Evolutionary conservation across 1,139 yeast species (phyloP), one percentile per base, ranked within the genome.

Genomic region (Torulaspora globosa): DNA sequence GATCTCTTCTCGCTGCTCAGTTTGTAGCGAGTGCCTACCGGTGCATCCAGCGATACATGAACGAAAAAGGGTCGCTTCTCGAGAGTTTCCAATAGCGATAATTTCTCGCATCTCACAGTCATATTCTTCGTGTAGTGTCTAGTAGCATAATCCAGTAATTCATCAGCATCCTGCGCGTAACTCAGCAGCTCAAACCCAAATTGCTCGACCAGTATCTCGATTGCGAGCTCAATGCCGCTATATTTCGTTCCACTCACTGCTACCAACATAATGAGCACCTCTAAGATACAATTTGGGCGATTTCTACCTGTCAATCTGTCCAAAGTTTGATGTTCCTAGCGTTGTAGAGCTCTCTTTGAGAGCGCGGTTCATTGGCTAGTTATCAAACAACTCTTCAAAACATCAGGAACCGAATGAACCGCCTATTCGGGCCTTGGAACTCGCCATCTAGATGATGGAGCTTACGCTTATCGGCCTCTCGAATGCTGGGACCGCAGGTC

Each of bases 1-100:
- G 34, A 38, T 14, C 29, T 32, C 27, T 36, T 47, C 19, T 56
- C 44, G 21, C 57, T 53, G 57, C 70, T 75, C 39, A 94, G 68
- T 36, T 70, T 64, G 59, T 72, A 75, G 44, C 96, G 72, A 21
- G 78, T 56, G 16, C 62, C 57, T 11, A 84, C 52, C 0, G 96
- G 87, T 0, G 96, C 89, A 60, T 88, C 96, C 2, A 89, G 73
- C 7, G 88, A 76, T 2, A 92, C 62, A 57, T 89, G 95, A 26
- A 89, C 72, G 60, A 90, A 88, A 62, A 88, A 92, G 0, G 98
- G 97, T 49, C 97, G 70, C 53, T 84, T 82, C 39, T 76, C 70
- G 6, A 89, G 68, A 14, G 67, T 68, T 1, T 74, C 72, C 29
- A 86, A 70, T 45, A 75, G 68, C 0, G 63, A 65, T 4, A 74